Conservation (phyloP, 2,329 filamentous ascomycete species). For the Pseudogymnoascus sp. region DNA sequence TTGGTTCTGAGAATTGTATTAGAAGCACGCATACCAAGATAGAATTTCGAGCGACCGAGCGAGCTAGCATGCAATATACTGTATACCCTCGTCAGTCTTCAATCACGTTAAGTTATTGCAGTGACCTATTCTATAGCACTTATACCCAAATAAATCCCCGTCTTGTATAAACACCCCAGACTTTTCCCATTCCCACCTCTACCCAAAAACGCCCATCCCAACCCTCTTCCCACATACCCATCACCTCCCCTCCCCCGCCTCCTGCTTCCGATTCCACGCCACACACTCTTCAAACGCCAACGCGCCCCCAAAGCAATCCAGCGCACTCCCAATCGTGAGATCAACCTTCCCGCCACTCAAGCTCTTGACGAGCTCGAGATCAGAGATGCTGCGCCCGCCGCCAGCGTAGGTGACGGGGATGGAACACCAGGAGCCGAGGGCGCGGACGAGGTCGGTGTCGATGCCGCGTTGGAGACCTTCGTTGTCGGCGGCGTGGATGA, state of each 20-base stretch:
- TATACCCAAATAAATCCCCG: background rate
- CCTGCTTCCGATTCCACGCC: slow-evolving; percentile 57
- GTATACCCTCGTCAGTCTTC: background rate
- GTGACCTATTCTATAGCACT: background rate
- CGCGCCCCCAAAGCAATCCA: slow-evolving; percentile 92
- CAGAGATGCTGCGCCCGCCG: slow-evolving; percentile 73
- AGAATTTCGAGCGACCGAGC: slow-evolving; percentile 5
- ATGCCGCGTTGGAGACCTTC: slow-evolving; percentile 89
- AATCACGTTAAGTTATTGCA: background rate
- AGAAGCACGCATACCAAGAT: background rate
- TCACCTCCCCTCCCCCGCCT: background rate
- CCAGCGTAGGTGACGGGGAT: slow-evolving; percentile 96
- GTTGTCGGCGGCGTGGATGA: slow-evolving; percentile 95
- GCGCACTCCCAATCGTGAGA: slow-evolving; percentile 88
- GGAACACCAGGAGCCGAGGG: slow-evolving; percentile 73
- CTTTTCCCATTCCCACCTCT: background rate
- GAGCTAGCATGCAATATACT: slow-evolving; percentile 3
- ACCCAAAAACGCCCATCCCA: background rate
- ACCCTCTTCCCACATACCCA: background rate
- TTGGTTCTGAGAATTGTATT: slow-evolving; percentile 20
- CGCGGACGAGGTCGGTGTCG: slow-evolving; percentile 72
- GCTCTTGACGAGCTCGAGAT: slow-evolving; percentile 71
- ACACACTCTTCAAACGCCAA: slow-evolving; percentile 87
- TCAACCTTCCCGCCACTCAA: slow-evolving; percentile 78
- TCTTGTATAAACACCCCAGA: background rate